Conservation (phyloP, 768 basidiomycete genomes). For the Austroboletus eburneus region DNA sequence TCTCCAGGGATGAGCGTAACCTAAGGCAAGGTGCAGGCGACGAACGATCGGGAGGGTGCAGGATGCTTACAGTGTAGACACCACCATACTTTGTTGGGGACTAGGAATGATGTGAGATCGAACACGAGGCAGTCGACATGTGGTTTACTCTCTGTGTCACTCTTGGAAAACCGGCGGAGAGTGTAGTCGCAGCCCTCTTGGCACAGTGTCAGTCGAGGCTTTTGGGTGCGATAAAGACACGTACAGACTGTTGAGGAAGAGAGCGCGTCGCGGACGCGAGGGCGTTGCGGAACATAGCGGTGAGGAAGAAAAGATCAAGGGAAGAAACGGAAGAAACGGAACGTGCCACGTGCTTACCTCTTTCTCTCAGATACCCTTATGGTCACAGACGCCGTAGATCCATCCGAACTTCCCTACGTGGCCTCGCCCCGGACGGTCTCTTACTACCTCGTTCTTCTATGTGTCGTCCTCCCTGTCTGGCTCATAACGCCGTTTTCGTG, state of each 20-base stretch:
- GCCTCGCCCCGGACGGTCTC: conserved; percentile 40
- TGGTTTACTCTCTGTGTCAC: conserved; percentile 62
- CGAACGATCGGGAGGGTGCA: conserved; percentile 1
- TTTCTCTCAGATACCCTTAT: conserved; percentile 9
- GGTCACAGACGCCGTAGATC: background rate
- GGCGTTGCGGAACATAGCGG: conserved; percentile 61
- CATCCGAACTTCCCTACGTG: conserved; percentile 36
- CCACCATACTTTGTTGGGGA: conserved; percentile 88
- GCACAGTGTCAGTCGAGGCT: conserved; percentile 3
- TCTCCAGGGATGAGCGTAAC: conserved; percentile 98
- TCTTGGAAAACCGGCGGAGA: conserved; percentile 75
- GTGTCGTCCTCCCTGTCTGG: conserved; percentile 61
- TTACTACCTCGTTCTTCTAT: conserved; percentile 57
- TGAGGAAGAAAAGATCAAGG: conserved; percentile 27
- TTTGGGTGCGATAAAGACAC: conserved; percentile 21
- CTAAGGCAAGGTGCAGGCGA: conserved; percentile 39
- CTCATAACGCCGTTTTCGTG: conserved; percentile 60
- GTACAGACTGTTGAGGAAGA: conserved; percentile 46
- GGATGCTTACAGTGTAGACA: conserved; percentile 71
- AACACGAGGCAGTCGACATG: background rate
- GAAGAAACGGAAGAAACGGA: conserved; percentile 27
- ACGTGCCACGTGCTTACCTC: background rate
- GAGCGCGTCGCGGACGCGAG: conserved; percentile 55
- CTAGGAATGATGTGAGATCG: conserved; percentile 36
- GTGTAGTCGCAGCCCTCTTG: conserved; percentile 70